These are phyloP conservation scores for Dispira parvispora DNA, from an alignment of 192 early-diverging fungal species.

Conservation along the genomic window DNA sequence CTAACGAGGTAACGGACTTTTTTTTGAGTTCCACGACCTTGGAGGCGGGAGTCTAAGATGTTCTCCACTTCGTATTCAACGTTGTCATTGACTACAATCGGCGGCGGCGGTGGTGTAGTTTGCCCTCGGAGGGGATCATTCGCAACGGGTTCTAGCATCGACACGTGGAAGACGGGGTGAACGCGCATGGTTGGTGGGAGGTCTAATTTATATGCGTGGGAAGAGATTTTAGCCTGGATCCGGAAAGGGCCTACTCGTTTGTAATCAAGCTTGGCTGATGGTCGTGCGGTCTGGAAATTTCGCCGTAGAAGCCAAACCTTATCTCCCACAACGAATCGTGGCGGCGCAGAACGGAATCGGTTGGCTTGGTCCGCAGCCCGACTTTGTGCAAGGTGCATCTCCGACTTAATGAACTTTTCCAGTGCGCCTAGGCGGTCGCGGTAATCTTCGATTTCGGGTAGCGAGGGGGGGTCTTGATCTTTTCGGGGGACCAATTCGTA, in stretches of 20 bases:
- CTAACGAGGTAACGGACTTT: no score
- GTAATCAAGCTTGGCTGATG: slow-evolving; percentile 11
- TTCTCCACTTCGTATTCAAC: no score
- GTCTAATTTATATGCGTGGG: slow-evolving; percentile 11
- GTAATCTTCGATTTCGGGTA: background rate
- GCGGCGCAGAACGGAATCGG: background rate
- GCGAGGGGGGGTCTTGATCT: background rate
- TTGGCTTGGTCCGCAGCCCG: no score
- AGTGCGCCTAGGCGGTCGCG: background rate
- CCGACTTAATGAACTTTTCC: background rate
- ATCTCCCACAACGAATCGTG: slow-evolving; percentile 10
- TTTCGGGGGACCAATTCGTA: background rate
- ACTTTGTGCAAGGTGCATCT: background rate
- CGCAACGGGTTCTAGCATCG: no score
- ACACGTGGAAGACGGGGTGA: no score
- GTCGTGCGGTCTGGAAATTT: slow-evolving; percentile 7
- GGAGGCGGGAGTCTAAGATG: no score
- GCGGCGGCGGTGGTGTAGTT: no score
- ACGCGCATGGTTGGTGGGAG: slow-evolving; percentile 17
- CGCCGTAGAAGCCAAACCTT: slow-evolving; percentile 13
- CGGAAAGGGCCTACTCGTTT: slow-evolving; percentile 15
- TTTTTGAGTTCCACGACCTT: no score
- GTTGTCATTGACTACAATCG: no score
- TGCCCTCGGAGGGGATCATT: no score
- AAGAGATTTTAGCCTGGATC: slow-evolving; percentile 8